These are phyloP conservation scores for Chamaecyparis obtusa DNA, from an alignment of 75 land plant species.

Conservation along the genomic window DNA sequence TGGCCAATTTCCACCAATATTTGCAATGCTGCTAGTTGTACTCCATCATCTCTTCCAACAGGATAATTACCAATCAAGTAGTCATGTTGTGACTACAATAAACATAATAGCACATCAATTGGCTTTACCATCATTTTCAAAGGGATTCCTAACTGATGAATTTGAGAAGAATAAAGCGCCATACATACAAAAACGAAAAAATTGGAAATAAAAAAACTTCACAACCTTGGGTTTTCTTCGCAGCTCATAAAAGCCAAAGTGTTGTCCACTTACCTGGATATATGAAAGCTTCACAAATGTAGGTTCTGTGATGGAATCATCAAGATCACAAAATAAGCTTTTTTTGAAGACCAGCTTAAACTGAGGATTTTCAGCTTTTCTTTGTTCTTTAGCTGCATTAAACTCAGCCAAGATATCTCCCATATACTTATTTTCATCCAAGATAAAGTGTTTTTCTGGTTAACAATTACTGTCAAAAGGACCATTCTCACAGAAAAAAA, in stretches of 20 bases:
- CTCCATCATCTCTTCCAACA: conserved; percentile 36
- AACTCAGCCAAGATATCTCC: conserved; percentile 32
- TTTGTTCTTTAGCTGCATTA: conserved; percentile 19
- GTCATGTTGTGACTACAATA: conserved; percentile 25
- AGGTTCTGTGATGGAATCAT: conserved; percentile 30
- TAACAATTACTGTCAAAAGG: background rate
- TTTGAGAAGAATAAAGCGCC: conserved; percentile 2
- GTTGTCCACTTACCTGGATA: conserved; percentile 16
- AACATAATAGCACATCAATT: background rate
- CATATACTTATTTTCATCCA: conserved; percentile 31
- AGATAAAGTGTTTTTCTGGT: conserved; percentile 22
- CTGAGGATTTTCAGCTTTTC: conserved; percentile 20
- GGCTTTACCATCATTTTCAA: background rate
- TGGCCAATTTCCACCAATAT: conserved; percentile 22
- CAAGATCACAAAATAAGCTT: conserved; percentile 22
- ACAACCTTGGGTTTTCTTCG: background rate
- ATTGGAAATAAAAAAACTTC: background rate
- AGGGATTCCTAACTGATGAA: background rate
- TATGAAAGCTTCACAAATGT: conserved; percentile 22
- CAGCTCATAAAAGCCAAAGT: background rate
- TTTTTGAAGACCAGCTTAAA: conserved; percentile 36
- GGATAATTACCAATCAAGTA: conserved; percentile 40
- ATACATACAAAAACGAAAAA: background rate
- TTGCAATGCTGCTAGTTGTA: conserved; percentile 34
- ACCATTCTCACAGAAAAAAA: background rate